Conservation (phyloP, 2,329 filamentous ascomycete genomes). For the Diaporthe sp. region DNA sequence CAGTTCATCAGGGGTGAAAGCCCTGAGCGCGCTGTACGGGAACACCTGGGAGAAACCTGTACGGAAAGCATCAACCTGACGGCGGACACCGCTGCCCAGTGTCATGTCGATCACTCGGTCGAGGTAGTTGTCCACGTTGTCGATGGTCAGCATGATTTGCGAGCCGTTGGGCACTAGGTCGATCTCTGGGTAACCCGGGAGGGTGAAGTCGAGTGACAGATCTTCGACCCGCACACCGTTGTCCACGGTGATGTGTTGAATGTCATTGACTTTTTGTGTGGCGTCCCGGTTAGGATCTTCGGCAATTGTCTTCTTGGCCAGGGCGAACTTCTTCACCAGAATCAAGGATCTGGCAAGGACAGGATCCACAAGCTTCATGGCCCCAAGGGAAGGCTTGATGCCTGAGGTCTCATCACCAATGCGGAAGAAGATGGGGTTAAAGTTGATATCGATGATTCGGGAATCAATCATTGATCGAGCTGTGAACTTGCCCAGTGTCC, state of each 20-base stretch:
- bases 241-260: constrained; percentile 80
- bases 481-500: constrained; percentile 95
- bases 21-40: constrained; percentile 90
- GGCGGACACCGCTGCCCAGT: constrained; percentile 86
- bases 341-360: constrained; percentile 88
- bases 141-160: constrained; percentile 83
- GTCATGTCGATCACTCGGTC: constrained; percentile 94
- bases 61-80: constrained; percentile 92
- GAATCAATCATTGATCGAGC: constrained; percentile 98
- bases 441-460: constrained; percentile 95
- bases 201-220: constrained; percentile 91
- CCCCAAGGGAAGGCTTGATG: constrained; percentile 87
- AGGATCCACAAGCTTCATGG: constrained; percentile 90
- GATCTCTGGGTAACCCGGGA: constrained; percentile 91
- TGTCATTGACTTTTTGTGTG: constrained; percentile 78
- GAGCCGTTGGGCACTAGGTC: constrained; percentile 84
- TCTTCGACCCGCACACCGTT: constrained; percentile 83
- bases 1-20: constrained; percentile 95
- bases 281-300: constrained; percentile 76
- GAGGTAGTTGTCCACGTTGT: constrained; percentile 92
- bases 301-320: constrained; percentile 85
- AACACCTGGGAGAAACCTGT: constrained; percentile 95
- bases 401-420: constrained; percentile 79
- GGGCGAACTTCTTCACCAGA: constrained; percentile 87
- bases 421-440: constrained; percentile 98